Conservation (phyloP, 768 basidiomycete genomes). For the Rhizopogon rudus region DNA sequence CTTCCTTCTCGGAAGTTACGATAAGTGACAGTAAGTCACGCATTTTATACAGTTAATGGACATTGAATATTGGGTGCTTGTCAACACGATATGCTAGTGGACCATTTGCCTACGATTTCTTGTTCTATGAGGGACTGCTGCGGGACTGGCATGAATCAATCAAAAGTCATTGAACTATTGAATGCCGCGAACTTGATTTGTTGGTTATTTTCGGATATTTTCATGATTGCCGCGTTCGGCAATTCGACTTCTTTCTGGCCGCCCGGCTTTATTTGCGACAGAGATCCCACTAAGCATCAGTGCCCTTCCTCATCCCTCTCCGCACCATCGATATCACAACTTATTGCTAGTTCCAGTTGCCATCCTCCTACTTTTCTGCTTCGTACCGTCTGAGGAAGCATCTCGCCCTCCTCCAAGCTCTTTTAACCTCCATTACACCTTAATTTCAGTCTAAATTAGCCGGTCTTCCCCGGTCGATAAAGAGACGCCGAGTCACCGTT, state of each 20-base stretch:
- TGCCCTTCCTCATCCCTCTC: conserved; percentile 23
- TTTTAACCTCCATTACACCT: conserved; percentile 11
- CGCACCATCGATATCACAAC: conserved; percentile 25
- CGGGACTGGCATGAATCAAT: background rate
- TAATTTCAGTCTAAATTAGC: conserved; percentile 34
- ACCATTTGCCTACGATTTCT: too few species aligned
- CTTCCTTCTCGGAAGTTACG: background rate
- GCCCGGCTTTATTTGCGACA: conserved; percentile 37
- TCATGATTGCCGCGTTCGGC: conserved; percentile 34
- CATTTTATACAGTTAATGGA: background rate
- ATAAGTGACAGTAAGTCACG: background rate
- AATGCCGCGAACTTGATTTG: background rate
- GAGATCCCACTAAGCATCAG: conserved; percentile 30
- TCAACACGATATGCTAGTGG: too few species aligned
- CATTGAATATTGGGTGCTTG: background rate
- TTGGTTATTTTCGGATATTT: conserved; percentile 29
- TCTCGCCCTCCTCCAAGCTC: conserved; percentile 1
- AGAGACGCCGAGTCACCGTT: conserved; percentile 36
- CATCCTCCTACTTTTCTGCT: background rate
- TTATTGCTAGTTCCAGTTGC: conserved; percentile 8
- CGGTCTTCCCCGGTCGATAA: conserved; percentile 37
- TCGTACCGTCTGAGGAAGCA: background rate
- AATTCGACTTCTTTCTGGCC: conserved; percentile 30
- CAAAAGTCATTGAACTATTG: background rate
- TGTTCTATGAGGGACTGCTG: background rate